Conservation (phyloP, 768 basidiomycete species). For the Lactarius akahatsu region DNA sequence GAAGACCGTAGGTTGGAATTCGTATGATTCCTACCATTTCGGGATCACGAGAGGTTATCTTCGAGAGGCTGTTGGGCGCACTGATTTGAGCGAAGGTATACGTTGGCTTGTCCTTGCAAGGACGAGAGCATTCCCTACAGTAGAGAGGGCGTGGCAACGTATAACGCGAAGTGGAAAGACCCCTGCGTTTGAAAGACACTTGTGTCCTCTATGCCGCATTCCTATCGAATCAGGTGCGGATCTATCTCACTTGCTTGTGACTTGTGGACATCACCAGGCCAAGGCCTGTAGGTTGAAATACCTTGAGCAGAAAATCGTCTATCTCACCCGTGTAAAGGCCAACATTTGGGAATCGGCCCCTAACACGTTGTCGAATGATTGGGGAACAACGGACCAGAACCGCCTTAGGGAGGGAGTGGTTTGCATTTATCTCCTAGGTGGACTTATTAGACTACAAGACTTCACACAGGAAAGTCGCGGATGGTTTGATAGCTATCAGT, state of each 20-base stretch:
- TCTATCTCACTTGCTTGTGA: not conserved
- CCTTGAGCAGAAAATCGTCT: not conserved
- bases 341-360: not conserved
- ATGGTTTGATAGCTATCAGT: not conserved
- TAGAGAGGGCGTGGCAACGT: not conserved
- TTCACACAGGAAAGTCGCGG: too few relatives aligned
- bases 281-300: not conserved
- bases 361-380: not conserved
- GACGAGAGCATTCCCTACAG: not conserved
- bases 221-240: not conserved
- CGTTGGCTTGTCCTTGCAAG: not conserved
- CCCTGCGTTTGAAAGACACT: not conserved
- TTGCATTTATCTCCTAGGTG: not conserved
- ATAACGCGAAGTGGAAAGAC: not conserved
- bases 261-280: not conserved
- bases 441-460: not conserved
- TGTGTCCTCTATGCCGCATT: not conserved
- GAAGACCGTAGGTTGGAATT: not conserved
- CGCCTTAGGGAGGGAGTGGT: not conserved
- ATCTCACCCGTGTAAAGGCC: not conserved
- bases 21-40: not conserved
- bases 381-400: not conserved
- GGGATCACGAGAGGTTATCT: not conserved
- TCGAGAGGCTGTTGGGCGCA: not conserved
- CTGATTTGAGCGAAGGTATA: not conserved